Base-by-base conservation (phyloP, 768 basidiomycete species). In the Leccinum variicolor region DNA sequence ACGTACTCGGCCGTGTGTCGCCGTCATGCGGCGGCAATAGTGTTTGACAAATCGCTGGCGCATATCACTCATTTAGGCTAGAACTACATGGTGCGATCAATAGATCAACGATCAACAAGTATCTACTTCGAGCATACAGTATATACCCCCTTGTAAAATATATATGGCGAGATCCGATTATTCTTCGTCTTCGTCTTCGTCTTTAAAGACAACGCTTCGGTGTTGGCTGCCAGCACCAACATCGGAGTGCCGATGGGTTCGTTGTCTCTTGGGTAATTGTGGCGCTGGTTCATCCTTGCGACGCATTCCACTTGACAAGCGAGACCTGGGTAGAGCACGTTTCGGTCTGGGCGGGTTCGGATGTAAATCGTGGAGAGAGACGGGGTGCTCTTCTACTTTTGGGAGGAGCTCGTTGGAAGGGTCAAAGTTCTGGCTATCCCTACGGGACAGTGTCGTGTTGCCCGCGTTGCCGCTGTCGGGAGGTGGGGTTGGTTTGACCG, bases 281-380 rank as follows among this genome's bases (percentile, higher is more conserved):
- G 59, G 34, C 3, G 23, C 25, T 17, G 51, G 13, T 3, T 55
- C 61, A 17, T 60, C 55, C 50, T 48, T 57, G 57, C 33, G 45
- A 17, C 50, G 57, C n/a, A 39, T 39, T 7, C 15, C 9, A 9
- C 21, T 43, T 11, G 61, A 52, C 54, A 62, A 31, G 31, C 66
- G 67, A 43, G 61, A 62, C 55, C 41, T 70, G 17, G 70, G 70
- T 17, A 72, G 56, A 17, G 68, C 59, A 28, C 70, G 72, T 57
- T 72, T 72, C 51, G 66, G 64, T 43, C 70, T 63, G 13, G 43
- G 23, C 6, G 46, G 47, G 14, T 36, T 58, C 49, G 58, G 21
- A 31, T 34, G 33, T 34, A 53, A 46, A 33, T 59, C 59, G 3
- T 62, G 41, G 36, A 68, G 61, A 25, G 62, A 63, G 9, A 65